Conservation (phyloP, 1,284 basidiomycete genomes). For the Sparassis latifolia region DNA sequence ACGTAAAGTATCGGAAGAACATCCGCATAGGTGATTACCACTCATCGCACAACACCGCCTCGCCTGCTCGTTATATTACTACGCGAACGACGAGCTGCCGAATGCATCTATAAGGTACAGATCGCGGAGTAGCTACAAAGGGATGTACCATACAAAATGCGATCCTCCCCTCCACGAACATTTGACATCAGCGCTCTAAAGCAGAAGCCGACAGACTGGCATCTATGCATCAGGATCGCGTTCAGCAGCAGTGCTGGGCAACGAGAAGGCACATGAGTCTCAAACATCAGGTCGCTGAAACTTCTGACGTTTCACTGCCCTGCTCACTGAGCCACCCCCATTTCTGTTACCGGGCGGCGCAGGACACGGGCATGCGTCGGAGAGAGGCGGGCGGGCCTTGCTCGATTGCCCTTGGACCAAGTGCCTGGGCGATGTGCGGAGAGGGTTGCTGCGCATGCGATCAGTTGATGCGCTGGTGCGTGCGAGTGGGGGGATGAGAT, state of each 20-base stretch:
- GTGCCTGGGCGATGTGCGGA: conserved; percentile 45
- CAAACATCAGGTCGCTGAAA: conserved; percentile 78
- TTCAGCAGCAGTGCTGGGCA: not conserved
- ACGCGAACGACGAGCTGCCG: conserved; percentile 15
- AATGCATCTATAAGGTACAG: not conserved
- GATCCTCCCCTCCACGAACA: conserved; percentile 23
- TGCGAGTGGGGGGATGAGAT: conserved; percentile 60
- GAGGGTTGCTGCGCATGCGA: conserved; percentile 18
- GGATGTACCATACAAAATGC: conserved; percentile 13
- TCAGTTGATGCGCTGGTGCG: conserved; percentile 4
- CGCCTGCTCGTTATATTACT: conserved; percentile 13
- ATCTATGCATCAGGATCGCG: conserved; percentile 32
- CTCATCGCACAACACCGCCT: conserved; percentile 9
- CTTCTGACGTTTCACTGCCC: conserved; percentile 69
- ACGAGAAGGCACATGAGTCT: conserved; percentile 17
- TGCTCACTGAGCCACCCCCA: conserved; percentile 32
- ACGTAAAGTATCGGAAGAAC: too few relatives aligned
- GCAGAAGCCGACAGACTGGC: conserved; percentile 66
- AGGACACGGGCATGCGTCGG: conserved; percentile 27
- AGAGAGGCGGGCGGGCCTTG: conserved; percentile 52
- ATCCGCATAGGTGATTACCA: too few relatives aligned
- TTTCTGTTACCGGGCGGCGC: conserved; percentile 21
- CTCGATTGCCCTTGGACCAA: conserved; percentile 47
- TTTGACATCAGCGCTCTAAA: conserved; percentile 66
- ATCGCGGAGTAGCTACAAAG: too few relatives aligned